Conservation (phyloP, 2,329 filamentous ascomycete species). For the Ceratocystis huliohia region DNA sequence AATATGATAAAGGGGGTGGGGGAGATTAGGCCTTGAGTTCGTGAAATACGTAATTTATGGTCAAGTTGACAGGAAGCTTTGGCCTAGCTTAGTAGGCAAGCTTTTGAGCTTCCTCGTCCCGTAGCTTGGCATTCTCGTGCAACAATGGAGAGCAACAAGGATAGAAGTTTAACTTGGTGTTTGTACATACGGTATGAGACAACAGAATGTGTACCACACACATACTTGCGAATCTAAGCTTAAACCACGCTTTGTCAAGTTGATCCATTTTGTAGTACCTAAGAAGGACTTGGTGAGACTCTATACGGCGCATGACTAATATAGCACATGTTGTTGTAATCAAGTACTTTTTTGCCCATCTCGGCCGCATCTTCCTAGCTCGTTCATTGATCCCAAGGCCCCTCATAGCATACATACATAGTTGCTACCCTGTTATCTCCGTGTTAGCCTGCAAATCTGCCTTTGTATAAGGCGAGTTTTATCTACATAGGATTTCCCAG, state of each 20-base stretch:
- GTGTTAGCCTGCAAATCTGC: not conserved
- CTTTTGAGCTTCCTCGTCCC: not conserved
- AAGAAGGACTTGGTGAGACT: no score
- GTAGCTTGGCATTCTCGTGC: not conserved
- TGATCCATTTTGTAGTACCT: no score
- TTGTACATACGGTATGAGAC: not conserved
- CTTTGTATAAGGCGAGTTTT: not conserved
- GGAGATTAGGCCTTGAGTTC: not conserved
- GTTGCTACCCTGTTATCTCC: not conserved
- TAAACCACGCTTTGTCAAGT: no score
- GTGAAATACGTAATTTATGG: not conserved
- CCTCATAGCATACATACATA: not conserved
- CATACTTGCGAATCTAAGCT: no score
- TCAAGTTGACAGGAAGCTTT: not conserved
- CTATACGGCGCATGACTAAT: no score
- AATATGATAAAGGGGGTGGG: not conserved
- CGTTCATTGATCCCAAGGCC: not conserved
- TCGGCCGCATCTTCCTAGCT: not conserved
- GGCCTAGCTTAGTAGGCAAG: not conserved
- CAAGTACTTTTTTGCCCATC: not conserved
- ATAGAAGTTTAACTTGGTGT: not conserved
- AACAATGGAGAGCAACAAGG: not conserved
- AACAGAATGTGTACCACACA: no score
- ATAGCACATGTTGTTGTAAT: not conserved
- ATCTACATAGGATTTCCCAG: not conserved